Evolutionary conservation across 352 stramenopile species (phyloP).

Genomic region (Pythium oligandrum): DNA sequence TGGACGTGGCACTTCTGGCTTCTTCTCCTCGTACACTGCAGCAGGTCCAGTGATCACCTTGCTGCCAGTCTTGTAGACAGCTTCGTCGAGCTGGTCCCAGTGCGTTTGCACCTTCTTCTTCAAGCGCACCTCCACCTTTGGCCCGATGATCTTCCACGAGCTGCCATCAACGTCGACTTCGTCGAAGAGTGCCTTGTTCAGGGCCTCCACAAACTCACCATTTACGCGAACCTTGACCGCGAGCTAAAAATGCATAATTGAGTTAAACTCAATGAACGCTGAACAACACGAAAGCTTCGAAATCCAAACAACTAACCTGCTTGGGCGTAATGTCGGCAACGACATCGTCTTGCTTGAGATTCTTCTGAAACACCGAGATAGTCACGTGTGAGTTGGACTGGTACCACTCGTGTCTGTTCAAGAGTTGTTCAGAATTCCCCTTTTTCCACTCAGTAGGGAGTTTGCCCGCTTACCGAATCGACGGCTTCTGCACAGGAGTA

Average conservation of each 20-base stretch:
- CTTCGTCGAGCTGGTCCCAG: constrained; percentile 76
- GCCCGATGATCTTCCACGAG: constrained; percentile 49
- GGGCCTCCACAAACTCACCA: constrained; percentile 46
- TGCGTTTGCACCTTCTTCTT: constrained; percentile 64
- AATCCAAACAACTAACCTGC: constrained; percentile 19
- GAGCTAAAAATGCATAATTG: constrained; percentile 18
- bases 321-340: constrained; percentile 46
- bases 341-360: constrained; percentile 60
- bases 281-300: no score
- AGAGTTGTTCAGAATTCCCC: background rate
- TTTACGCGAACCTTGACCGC: constrained; percentile 44
- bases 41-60: constrained; percentile 49
- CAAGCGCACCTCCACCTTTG: constrained; percentile 83
- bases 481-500: constrained; percentile 6
- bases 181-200: constrained; percentile 69
- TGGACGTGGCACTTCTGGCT: constrained; percentile 45
- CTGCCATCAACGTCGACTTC: constrained; percentile 53
- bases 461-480: constrained; percentile 14
- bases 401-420: constrained; percentile 80
- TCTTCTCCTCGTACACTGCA: constrained; percentile 62
- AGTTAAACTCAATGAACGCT: no score
- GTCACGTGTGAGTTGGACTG: constrained; percentile 78
- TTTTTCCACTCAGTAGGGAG: background rate
- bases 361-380: constrained; percentile 82
- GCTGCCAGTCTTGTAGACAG: constrained; percentile 30